These are phyloP conservation scores for Starmerella sirachaensis DNA, from an alignment of 805 yeast genomes.

Conservation along the genomic window DNA sequence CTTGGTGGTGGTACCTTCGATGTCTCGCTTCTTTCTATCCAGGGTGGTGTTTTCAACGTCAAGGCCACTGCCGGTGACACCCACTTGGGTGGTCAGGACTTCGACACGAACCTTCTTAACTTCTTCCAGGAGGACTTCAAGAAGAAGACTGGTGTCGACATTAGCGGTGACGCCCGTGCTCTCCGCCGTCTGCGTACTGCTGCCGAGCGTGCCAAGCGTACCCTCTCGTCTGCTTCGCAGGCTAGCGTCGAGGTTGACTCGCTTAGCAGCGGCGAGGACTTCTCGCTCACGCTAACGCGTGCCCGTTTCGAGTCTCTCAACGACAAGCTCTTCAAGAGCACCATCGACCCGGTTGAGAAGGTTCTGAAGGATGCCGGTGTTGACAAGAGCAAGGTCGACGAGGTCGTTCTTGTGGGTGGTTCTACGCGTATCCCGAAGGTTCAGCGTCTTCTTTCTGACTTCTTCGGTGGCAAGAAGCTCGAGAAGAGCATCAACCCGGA, in stretches of 20 bases:
- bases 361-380: slow-evolving; percentile 86
- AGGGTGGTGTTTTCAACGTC: slow-evolving; percentile 93
- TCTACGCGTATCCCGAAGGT: slow-evolving; percentile 98
- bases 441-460: slow-evolving; percentile 86
- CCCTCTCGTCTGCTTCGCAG: slow-evolving; percentile 91
- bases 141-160: slow-evolving; percentile 88
- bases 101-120: slow-evolving; percentile 89
- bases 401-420: slow-evolving; percentile 96
- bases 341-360: slow-evolving; percentile 88
- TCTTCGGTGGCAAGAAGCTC: slow-evolving; percentile 92
- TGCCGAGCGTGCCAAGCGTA: slow-evolving; percentile 98
- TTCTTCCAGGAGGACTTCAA: slow-evolving; percentile 89
- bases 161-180: slow-evolving; percentile 86
- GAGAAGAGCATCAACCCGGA: slow-evolving; percentile 97
- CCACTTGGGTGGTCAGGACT: slow-evolving; percentile 99
- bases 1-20: slow-evolving; percentile 98
- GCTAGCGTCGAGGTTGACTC: slow-evolving; percentile 96
- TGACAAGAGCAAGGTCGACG: slow-evolving; percentile 75
- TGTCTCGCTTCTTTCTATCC: slow-evolving; percentile 82
- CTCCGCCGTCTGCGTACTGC: slow-evolving; percentile 97
- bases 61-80: slow-evolving; percentile 99
- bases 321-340: slow-evolving; percentile 85
- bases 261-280: slow-evolving; percentile 88
- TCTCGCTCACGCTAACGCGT: slow-evolving; percentile 86
- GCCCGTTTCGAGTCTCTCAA: slow-evolving; percentile 96